These are phyloP conservation scores for Aspergillus sclerotioniger DNA, from an alignment of 495 filamentous ascomycete species.

Conservation along the genomic window DNA sequence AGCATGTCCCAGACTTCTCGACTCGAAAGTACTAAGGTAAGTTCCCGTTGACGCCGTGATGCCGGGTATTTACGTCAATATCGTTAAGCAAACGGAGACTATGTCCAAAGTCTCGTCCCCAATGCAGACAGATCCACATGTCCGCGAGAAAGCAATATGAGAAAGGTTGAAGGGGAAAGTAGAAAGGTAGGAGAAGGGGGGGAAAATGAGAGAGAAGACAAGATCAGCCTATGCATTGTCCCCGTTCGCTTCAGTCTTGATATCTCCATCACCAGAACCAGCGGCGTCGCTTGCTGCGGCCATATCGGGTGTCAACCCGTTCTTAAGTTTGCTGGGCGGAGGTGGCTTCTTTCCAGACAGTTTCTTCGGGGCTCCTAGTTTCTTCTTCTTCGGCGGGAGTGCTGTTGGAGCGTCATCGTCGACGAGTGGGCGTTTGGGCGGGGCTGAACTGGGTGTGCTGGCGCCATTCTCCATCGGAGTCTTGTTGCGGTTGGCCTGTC, in stretches of 20 bases:
- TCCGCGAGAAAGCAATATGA: constrained; percentile 7
- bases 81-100: constrained; percentile 23
- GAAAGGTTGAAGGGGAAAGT: neutral
- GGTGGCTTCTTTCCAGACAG: constrained; percentile 39
- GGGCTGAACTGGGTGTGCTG: constrained; percentile 36
- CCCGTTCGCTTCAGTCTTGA: constrained; percentile 28
- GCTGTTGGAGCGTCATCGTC: constrained; percentile 40
- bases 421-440: constrained; percentile 37
- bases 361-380: constrained; percentile 42
- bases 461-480: constrained; percentile 39
- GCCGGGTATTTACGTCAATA: constrained; percentile 33
- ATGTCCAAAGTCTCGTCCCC: constrained; percentile 22
- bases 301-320: constrained; percentile 28
- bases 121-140: constrained; percentile 16
- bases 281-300: constrained; percentile 18
- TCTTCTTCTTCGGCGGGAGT: constrained; percentile 47
- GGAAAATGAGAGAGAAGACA: constrained; percentile 5
- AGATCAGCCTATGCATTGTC: constrained; percentile 15
- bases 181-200: neutral
- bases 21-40: constrained; percentile 20
- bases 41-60: constrained; percentile 29
- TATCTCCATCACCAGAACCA: constrained; percentile 18
- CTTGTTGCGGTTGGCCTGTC: constrained; percentile 60
- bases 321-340: constrained; percentile 41
- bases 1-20: constrained; percentile 23